These are phyloP conservation scores for Delonix regia DNA, from an alignment of 306 rosid genomes.

Conservation along the genomic window DNA sequence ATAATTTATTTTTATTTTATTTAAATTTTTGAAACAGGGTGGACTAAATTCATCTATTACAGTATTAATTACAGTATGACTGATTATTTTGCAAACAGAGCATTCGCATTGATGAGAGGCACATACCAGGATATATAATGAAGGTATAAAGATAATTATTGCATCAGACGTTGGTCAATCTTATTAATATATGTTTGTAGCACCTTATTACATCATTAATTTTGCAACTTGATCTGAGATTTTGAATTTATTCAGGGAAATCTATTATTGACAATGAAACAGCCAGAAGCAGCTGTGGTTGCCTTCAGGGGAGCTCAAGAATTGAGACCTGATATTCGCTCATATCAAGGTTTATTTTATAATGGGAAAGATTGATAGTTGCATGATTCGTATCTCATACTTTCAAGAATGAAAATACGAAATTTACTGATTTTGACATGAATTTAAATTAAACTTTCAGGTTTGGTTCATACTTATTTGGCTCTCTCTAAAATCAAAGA, in stretches of 20 bases:
- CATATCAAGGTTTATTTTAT: constrained; percentile 85
- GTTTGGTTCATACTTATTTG: constrained; percentile 93
- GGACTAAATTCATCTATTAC: constrained; percentile 35
- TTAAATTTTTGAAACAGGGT: constrained; percentile 35
- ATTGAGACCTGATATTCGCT: constrained; percentile 96
- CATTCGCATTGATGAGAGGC: constrained; percentile 88
- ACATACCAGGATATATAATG: constrained; percentile 87
- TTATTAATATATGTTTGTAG: constrained; percentile 11
- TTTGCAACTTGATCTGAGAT: constrained; percentile 18
- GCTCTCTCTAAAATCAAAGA: constrained; percentile 88
- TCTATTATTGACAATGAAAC: constrained; percentile 76
- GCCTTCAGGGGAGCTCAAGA: constrained; percentile 98
- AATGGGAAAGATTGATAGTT: constrained; percentile 12
- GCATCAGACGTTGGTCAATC: constrained; percentile 15
- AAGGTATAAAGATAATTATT: constrained; percentile 64
- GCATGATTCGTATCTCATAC: constrained; percentile 36
- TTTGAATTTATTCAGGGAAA: constrained; percentile 65
- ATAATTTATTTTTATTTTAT: not conserved
- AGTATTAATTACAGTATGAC: constrained; percentile 35
- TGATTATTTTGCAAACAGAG: constrained; percentile 64
- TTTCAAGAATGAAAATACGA: constrained; percentile 23
- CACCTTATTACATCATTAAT: constrained; percentile 4
- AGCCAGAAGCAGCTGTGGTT: constrained; percentile 80
- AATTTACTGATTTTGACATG: constrained; percentile 32
- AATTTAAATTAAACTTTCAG: constrained; percentile 50